Conservation (phyloP, 164 flowering plant genomes). For the Pachysandra terminalis region DNA sequence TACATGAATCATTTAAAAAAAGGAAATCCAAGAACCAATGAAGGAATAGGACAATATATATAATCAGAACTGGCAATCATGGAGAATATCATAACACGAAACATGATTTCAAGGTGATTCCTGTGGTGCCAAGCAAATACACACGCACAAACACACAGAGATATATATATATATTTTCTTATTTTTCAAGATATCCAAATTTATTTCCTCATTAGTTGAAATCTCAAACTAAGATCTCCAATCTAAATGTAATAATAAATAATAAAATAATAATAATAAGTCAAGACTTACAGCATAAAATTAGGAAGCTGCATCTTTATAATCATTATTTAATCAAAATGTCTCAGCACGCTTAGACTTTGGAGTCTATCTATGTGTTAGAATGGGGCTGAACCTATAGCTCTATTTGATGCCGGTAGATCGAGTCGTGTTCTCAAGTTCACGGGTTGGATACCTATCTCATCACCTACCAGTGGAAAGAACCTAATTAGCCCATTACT, state of each 20-base stretch:
- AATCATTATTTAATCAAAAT: too few species aligned
- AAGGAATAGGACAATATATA: neutral
- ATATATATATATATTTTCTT: neutral
- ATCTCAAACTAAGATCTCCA: constrained; percentile 8
- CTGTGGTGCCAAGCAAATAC: constrained; percentile 14
- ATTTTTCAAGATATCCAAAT: constrained; percentile 6
- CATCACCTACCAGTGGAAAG: neutral
- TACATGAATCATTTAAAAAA: too few species aligned
- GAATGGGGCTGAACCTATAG: neutral
- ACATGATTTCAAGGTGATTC: neutral
- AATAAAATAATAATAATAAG: too few species aligned
- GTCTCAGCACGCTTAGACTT: neutral
- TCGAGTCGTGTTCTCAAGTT: neutral
- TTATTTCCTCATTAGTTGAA: neutral
- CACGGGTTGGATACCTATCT: neutral
- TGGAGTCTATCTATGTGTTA: neutral
- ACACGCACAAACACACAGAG: neutral
- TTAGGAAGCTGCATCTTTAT: neutral
- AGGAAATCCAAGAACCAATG: neutral
- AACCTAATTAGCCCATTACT: neutral
- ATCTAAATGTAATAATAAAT: too few species aligned
- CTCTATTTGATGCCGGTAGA: neutral
- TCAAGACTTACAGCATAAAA: neutral
- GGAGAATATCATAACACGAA: neutral
- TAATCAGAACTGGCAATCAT: neutral